A percentile compares a stretch with the other conserved stretches of the same genome.
phyloP scores from a whole-genome alignment of 352 stramenopile species.

The Globisporangium cylindrosporum region DNA sequence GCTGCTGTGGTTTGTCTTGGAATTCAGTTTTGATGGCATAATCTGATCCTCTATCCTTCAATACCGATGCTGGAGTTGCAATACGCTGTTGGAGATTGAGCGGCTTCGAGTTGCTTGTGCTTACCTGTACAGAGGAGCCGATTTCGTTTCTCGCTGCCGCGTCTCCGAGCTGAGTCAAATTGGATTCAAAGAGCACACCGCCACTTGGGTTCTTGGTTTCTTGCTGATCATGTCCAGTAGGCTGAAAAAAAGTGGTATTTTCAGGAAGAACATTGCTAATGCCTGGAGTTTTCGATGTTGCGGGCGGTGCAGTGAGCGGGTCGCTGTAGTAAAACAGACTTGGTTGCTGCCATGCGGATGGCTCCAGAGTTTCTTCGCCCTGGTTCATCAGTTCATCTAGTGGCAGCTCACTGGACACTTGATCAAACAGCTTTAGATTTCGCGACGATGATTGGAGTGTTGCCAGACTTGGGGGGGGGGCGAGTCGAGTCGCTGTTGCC shows the following conservation, averaged over 20 bases:
- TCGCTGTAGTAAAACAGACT: conserved; percentile 27
- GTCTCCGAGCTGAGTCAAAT: not conserved
- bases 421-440: conserved; percentile 1
- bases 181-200: not conserved
- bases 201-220: conserved; percentile 1
- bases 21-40: not conserved
- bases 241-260: not conserved
- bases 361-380: not conserved
- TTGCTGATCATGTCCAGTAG: not conserved
- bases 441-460: conserved; percentile 8
- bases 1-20: not conserved
- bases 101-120: not conserved
- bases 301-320: not conserved
- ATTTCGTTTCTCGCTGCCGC: not conserved
- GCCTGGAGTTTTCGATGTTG: conserved; percentile 6
- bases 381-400: not conserved
- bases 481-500: not conserved
- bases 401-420: not conserved
- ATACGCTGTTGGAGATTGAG: not conserved
- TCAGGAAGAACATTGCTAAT: conserved; percentile 1
- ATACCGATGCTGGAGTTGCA: not conserved
- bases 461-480: conserved; percentile 5
- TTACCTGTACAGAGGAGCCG: not conserved
- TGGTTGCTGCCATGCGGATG: conserved; percentile 12
- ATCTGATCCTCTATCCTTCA: not conserved